phyloP scores from a whole-genome alignment of 2,329 filamentous ascomycete species.

The Phialophora chinensis region DNA sequence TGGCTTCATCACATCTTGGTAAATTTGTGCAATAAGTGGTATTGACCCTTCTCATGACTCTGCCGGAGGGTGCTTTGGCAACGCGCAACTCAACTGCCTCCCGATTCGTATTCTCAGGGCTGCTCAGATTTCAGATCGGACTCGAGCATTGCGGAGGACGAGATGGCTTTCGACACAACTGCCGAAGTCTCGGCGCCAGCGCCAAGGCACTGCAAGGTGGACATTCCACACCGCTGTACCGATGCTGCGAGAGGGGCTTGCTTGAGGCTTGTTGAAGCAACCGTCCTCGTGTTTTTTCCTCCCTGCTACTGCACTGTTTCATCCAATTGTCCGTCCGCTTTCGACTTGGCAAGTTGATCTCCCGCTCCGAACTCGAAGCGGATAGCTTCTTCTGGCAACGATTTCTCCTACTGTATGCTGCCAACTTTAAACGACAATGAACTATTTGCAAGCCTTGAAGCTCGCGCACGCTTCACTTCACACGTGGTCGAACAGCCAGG shows the following conservation, averaged over 20 bases:
- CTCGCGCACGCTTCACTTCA: neutral
- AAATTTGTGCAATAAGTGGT: neutral
- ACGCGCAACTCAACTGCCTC: neutral
- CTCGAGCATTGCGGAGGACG: neutral
- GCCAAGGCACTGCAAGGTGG: conserved; percentile 9
- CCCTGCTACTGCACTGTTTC: neutral
- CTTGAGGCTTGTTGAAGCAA: neutral
- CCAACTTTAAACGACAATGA: neutral
- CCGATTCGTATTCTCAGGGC: neutral
- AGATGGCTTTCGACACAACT: conserved; percentile 8
- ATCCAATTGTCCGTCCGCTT: neutral
- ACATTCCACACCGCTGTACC: neutral
- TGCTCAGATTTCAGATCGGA: neutral
- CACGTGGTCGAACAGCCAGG: neutral
- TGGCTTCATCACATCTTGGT: neutral
- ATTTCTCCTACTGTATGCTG: neutral
- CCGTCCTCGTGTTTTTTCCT: neutral
- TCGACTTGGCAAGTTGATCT: neutral
- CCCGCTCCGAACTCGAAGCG: conserved; percentile 20
- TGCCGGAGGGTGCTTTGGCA: neutral
- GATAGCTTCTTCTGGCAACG: conserved; percentile 1
- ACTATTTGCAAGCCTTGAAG: neutral
- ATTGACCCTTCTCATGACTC: neutral
- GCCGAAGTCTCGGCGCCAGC: conserved; percentile 16
- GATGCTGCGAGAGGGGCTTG: conserved; percentile 2